A percentile compares a stretch with the other conserved stretches of the same genome.
phyloP scores from a whole-genome alignment of 2,329 filamentous ascomycete genomes.

The Alternaria metachromatica region DNA sequence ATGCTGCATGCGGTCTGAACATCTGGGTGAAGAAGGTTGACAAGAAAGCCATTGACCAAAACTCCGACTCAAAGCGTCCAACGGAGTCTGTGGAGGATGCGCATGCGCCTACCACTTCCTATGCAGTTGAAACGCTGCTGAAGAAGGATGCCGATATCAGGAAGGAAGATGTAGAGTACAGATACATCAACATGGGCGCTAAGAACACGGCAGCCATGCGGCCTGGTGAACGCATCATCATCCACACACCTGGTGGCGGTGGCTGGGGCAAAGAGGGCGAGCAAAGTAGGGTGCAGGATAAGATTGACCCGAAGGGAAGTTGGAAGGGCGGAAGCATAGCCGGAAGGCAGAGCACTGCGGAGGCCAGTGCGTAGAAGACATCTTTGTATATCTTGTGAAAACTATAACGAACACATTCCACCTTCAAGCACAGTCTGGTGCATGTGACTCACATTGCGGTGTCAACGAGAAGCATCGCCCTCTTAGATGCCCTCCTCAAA shows the following conservation, averaged over 20 bases:
- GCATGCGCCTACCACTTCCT: conserved; percentile 59
- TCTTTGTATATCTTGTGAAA: neutral
- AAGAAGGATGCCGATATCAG: conserved; percentile 34
- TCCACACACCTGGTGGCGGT: conserved; percentile 79
- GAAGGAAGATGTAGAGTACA: conserved; percentile 60
- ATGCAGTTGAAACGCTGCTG: conserved; percentile 41
- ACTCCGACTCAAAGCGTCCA: conserved; percentile 29
- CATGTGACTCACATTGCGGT: neutral
- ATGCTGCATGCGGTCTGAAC: conserved; percentile 80
- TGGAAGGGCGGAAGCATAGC: conserved; percentile 69
- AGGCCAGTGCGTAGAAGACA: conserved; percentile 45
- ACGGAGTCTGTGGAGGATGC: conserved; percentile 22
- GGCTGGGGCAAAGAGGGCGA: conserved; percentile 72
- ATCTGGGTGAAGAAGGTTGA: conserved; percentile 80
- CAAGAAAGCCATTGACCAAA: conserved; percentile 30
- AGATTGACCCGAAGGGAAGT: conserved; percentile 64
- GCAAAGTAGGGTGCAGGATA: conserved; percentile 58
- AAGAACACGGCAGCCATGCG: conserved; percentile 83
- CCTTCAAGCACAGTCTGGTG: neutral
- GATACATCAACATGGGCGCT: conserved; percentile 74
- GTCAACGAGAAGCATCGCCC: neutral
- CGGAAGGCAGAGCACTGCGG: conserved; percentile 60
- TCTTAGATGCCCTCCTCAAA: neutral
- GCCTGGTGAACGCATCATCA: conserved; percentile 77
- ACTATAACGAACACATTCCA: neutral